Conservation (phyloP, 768 basidiomycete species). For the Daedalea quercina region DNA sequence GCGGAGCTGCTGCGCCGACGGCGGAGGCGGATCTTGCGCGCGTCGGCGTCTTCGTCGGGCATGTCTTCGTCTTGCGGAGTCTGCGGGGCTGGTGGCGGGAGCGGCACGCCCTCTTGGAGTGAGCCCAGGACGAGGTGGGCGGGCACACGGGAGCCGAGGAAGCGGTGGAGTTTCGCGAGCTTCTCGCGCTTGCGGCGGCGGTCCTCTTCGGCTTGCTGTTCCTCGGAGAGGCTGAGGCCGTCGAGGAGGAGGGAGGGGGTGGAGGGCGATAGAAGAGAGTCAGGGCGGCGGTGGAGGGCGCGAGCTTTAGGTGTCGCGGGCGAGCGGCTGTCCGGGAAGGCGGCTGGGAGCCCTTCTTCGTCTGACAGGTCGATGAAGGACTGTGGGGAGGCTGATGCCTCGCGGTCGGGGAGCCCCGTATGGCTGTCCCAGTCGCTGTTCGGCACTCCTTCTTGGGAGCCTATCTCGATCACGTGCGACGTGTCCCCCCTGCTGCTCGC, state of each 20-base stretch:
- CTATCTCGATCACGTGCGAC: conserved; percentile 15
- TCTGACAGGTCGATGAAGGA: conserved; percentile 71
- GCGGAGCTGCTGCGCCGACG: conserved; percentile 50
- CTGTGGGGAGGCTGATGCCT: conserved; percentile 27
- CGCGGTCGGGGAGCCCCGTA: conserved; percentile 4
- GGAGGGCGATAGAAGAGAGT: conserved; percentile 27
- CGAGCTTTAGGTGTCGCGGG: conserved; percentile 22
- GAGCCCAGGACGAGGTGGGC: conserved; percentile 55
- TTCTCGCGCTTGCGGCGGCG: conserved; percentile 66
- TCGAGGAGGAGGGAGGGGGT: conserved; percentile 40
- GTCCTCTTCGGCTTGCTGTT: conserved; percentile 54
- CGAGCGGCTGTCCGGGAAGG: conserved; percentile 23
- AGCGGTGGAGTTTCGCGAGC: conserved; percentile 77
- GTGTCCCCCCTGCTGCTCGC: conserved; percentile 3
- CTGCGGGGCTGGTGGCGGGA: conserved; percentile 23
- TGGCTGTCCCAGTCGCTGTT: conserved; percentile 11
- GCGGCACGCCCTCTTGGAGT: conserved; percentile 25
- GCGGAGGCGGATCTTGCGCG: conserved; percentile 35
- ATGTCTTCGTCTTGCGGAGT: conserved; percentile 13
- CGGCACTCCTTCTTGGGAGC: conserved; percentile 15
- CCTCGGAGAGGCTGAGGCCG: conserved; percentile 30
- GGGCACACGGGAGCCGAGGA: conserved; percentile 78
- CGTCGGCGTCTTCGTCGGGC: conserved; percentile 21
- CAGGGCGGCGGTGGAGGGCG: conserved; percentile 2
- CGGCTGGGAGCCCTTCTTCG: conserved; percentile 38